phyloP scores from a whole-genome alignment of 1,284 basidiomycete species.

The Takashimella tepidaria region DNA sequence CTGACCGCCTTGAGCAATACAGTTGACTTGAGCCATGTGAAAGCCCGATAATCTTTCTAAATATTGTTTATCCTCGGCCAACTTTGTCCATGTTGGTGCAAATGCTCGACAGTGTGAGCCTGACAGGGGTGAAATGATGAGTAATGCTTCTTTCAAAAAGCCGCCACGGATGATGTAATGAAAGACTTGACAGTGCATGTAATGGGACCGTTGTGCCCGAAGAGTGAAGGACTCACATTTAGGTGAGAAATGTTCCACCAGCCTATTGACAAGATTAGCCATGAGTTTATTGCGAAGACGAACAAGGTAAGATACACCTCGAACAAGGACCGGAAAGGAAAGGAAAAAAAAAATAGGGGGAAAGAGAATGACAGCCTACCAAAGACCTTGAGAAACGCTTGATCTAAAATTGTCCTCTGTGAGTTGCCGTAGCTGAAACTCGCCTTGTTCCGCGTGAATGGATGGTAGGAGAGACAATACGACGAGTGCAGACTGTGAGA shows the following conservation, averaged over 20 bases:
- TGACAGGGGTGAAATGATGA: slow-evolving; percentile 13
- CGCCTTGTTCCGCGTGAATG: slow-evolving; percentile 11
- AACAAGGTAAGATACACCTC: too few relatives aligned
- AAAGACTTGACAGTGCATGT: too few relatives aligned
- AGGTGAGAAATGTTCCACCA: slow-evolving; percentile 48
- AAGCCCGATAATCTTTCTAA: slow-evolving; percentile 57
- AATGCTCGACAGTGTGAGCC: slow-evolving; percentile 47
- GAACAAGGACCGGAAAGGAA: too few relatives aligned
- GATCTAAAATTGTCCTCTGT: slow-evolving; percentile 62
- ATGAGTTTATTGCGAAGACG: too few relatives aligned
- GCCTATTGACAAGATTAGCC: too few relatives aligned
- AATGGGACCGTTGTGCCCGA: neutral
- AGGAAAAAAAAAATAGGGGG: too few relatives aligned
- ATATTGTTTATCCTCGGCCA: slow-evolving; percentile 57
- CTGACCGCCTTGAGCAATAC: slow-evolving; percentile 73
- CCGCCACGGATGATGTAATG: too few relatives aligned
- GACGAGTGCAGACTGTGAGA: too few relatives aligned
- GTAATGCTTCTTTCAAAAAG: neutral
- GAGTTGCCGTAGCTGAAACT: slow-evolving; percentile 48
- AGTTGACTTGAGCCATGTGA: slow-evolving; percentile 78
- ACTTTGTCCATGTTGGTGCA: slow-evolving; percentile 72
- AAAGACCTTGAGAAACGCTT: slow-evolving; percentile 60
- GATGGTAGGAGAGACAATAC: neutral
- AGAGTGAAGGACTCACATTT: slow-evolving; percentile 31
- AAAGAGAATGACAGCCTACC: too few relatives aligned